Percentiles rank a stretch among this genome's conserved stretches.
Evolutionary conservation across 1,139 yeast species (phyloP).

Genomic region (Pneumocystis canis): DNA sequence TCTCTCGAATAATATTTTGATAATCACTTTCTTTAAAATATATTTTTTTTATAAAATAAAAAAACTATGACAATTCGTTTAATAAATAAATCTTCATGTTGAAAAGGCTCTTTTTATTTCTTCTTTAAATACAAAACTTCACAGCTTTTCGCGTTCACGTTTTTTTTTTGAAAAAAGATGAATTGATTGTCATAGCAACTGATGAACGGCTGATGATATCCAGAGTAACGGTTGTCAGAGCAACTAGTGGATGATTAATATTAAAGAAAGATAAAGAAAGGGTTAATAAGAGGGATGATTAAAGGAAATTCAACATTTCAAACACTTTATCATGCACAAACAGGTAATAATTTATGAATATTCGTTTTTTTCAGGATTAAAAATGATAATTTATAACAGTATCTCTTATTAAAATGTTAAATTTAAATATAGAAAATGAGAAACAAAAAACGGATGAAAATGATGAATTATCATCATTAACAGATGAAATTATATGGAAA

Average conservation of each 20-base stretch:
- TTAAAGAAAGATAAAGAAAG: not conserved
- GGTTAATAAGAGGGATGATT: not conserved
- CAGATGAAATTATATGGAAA: conserved; percentile 48
- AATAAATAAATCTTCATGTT: too few species aligned
- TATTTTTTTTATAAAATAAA: too few species aligned
- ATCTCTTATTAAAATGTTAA: not conserved
- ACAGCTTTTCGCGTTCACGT: too few species aligned
- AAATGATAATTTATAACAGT: not conserved
- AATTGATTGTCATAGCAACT: not conserved
- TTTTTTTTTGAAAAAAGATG: not conserved
- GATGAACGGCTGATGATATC: too few species aligned
- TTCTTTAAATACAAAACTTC: too few species aligned
- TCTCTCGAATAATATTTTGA: too few species aligned
- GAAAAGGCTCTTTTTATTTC: too few species aligned
- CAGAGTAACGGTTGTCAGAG: not conserved
- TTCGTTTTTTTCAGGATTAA: not conserved
- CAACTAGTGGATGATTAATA: not conserved
- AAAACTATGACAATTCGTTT: too few species aligned
- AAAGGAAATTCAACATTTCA: not conserved
- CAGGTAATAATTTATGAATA: not conserved
- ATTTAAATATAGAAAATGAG: not conserved
- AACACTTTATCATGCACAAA: not conserved
- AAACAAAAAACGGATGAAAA: not conserved
- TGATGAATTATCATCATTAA: not conserved
- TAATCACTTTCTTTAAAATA: too few species aligned